These are phyloP conservation scores for Bremia lactucae DNA, from an alignment of 352 stramenopile species.

Conservation along the genomic window DNA sequence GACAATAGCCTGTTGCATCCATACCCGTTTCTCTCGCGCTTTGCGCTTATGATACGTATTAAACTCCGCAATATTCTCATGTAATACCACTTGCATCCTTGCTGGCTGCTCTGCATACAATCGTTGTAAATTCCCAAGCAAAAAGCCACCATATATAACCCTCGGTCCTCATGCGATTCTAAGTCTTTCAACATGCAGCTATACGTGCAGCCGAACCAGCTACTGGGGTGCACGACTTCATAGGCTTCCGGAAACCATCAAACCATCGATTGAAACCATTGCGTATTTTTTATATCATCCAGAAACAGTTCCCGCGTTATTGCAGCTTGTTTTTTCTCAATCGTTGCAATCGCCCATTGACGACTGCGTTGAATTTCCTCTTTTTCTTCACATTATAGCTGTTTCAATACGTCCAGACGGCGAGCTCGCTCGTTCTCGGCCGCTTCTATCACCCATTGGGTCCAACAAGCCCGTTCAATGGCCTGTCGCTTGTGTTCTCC, in stretches of 20 bases:
- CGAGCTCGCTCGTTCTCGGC: slow-evolving; percentile 66
- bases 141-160: slow-evolving; percentile 18
- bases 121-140: slow-evolving; percentile 57
- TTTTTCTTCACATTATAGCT: slow-evolving; percentile 69
- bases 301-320: slow-evolving; percentile 79
- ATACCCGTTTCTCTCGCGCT: slow-evolving; percentile 19
- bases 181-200: slow-evolving; percentile 82
- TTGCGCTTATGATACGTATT: slow-evolving; percentile 34
- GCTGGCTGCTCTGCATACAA: slow-evolving; percentile 73
- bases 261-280: slow-evolving; percentile 83
- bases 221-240: slow-evolving; percentile 77
- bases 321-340: slow-evolving; percentile 72
- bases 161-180: slow-evolving; percentile 46
- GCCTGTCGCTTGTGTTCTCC: slow-evolving; percentile 20
- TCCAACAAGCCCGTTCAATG: slow-evolving; percentile 64
- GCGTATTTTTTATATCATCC: slow-evolving; percentile 84
- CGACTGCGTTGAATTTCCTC: slow-evolving; percentile 50
- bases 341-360: slow-evolving; percentile 64
- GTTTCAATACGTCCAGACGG: slow-evolving; percentile 48
- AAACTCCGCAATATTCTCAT: slow-evolving; percentile 69
- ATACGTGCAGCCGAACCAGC: slow-evolving; percentile 76
- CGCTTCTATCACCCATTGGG: slow-evolving; percentile 66
- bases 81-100: slow-evolving; percentile 65
- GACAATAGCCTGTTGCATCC: slow-evolving; percentile 44
- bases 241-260: slow-evolving; percentile 68